phyloP scores from a whole-genome alignment of 352 stramenopile species.

The Phytophthora quininea region DNA sequence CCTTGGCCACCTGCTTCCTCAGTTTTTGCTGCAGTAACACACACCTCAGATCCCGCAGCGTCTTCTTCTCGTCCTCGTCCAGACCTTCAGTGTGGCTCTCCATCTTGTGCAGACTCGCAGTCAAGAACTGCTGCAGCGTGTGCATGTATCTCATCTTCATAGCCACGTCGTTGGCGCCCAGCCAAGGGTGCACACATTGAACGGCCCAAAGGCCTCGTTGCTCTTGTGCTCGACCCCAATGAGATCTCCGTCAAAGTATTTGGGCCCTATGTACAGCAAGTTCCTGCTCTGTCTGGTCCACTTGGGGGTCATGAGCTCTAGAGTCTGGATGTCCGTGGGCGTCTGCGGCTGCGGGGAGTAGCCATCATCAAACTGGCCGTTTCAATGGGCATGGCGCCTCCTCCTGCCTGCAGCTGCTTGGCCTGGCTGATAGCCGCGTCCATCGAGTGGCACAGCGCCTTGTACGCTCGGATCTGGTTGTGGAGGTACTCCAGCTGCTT shows the following conservation, averaged over 20 bases:
- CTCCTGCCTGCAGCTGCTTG: constrained; percentile 24
- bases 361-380: constrained; percentile 1
- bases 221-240: constrained; percentile 63
- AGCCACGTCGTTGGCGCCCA: constrained; percentile 74
- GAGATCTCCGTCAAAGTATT: constrained; percentile 73
- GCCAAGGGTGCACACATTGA: constrained; percentile 64
- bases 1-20: constrained; percentile 59
- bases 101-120: constrained; percentile 64
- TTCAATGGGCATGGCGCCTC: not conserved
- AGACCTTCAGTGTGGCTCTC: constrained; percentile 47
- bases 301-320: constrained; percentile 54
- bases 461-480: constrained; percentile 87
- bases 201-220: constrained; percentile 59
- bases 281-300: constrained; percentile 65
- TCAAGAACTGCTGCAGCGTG: constrained; percentile 73
- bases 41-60: constrained; percentile 68
- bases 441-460: constrained; percentile 85
- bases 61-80: constrained; percentile 49
- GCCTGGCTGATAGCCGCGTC: constrained; percentile 55
- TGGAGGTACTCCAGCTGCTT: constrained; percentile 86
- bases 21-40: constrained; percentile 79
- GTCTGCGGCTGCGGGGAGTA: not conserved
- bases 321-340: constrained; percentile 13
- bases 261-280: constrained; percentile 64
- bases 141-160: constrained; percentile 79